Conservation (phyloP, 2,329 filamentous ascomycete genomes). For the Ophioceras dolichostomum region DNA sequence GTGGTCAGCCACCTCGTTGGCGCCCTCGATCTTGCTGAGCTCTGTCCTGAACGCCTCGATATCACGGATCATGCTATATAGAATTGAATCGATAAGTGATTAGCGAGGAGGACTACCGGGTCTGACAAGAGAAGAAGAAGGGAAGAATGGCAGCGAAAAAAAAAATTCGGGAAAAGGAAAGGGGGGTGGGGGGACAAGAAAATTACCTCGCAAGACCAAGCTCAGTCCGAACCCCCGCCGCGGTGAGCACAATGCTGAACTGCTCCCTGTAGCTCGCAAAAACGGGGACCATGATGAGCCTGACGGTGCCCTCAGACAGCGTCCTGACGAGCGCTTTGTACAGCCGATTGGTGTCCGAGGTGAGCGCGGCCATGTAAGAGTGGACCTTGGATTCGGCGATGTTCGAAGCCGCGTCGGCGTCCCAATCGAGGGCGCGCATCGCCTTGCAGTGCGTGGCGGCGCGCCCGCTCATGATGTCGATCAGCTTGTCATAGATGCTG, state of each 20-base stretch:
- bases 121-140: no score
- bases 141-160: no score
- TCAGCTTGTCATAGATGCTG: constrained; percentile 82
- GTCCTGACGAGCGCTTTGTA: constrained; percentile 77
- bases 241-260: constrained; percentile 58
- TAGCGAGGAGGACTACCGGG: no score
- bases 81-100: no score
- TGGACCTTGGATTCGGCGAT: constrained; percentile 35
- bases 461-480: constrained; percentile 80
- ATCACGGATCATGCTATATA: constrained; percentile 59
- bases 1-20: constrained; percentile 59
- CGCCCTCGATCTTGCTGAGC: constrained; percentile 68
- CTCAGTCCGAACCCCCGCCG: constrained; percentile 51
- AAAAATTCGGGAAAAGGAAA: constrained; percentile 2
- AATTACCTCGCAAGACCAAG: constrained; percentile 63
- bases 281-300: constrained; percentile 76
- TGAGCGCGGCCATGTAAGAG: constrained; percentile 74
- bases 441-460: constrained; percentile 62
- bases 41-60: constrained; percentile 59
- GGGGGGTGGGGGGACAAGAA: no score
- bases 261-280: constrained; percentile 73
- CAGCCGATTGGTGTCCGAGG: constrained; percentile 74
- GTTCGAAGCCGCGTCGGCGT: constrained; percentile 20
- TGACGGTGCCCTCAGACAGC: constrained; percentile 62
- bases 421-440: constrained; percentile 68